Base-by-base conservation (phyloP, 2,329 filamentous ascomycete species). In the Davidsoniella eucalypti region DNA sequence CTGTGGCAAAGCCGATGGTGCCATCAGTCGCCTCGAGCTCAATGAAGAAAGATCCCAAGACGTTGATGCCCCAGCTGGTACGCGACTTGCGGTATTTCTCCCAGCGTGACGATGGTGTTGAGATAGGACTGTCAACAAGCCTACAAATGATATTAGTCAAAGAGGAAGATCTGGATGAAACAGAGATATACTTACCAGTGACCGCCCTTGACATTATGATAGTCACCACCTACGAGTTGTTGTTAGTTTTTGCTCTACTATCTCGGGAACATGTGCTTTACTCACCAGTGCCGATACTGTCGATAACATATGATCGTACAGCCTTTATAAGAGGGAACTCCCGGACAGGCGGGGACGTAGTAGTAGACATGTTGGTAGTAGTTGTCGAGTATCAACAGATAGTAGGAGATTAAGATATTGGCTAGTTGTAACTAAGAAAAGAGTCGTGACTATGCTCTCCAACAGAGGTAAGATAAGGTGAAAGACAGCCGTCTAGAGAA, bases 11-110 rank as follows among this genome's bases (percentile, higher is more conserved):
- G 37, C 88, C 88, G 57, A 90, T 84, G n/a, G 85, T 92, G 56
- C 88, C 88, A 69, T 95, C 87, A 6, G 76, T 81, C 14, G 84
- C 84, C 65, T 94, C 86, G 50, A 95, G 79, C 66, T 94, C 87
- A 6, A 95, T 76, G 58, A 87, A 83, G 67, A 95, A 94, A 0
- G 87, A 94, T 2, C 88, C 88, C 23, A 95, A 69, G 6, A 94
- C 87, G 59, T 95, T 95, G 72, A 95, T 95, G 37, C 88, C 88
- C 85, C 87, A 95, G 63, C 81, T 87, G 10, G 87, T 94, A 58
- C 88, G 75, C 37, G 87, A 94, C 54, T 81, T 78, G 57, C 87
- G 80, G 66, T 94, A 95, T 58, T 88, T 71, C 56, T 92, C 84
- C 76, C 88, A 94, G 65, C 79, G 76, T 46, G 87, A 90, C 75